Evolutionary conservation across 2,329 filamentous ascomycete genomes (phyloP).

Genomic region (Nectriaceae sp.): DNA sequence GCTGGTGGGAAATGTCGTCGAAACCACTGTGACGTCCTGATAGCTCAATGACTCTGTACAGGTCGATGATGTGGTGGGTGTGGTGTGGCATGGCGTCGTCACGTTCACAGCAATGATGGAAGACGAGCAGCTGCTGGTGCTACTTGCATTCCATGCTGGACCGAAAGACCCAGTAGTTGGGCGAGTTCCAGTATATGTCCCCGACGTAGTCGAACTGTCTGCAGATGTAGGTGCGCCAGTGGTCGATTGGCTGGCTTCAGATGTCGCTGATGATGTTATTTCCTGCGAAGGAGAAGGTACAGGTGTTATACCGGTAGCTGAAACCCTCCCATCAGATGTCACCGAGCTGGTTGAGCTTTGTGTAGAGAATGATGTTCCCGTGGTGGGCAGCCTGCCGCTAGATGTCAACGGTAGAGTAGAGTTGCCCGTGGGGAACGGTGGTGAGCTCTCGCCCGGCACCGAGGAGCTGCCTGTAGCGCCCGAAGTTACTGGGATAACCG

Average conservation of each 20-base stretch:
- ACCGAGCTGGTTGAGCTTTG: constrained; percentile 19
- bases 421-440: constrained; percentile 7
- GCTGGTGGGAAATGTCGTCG: constrained; percentile 5
- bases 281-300: too few species aligned
- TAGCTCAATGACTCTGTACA: constrained; percentile 12
- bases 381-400: too few species aligned
- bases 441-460: constrained; percentile 7
- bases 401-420: too few species aligned
- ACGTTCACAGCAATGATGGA: not conserved
- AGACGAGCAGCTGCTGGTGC: constrained; percentile 6
- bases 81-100: constrained; percentile 14
- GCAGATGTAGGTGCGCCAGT: constrained; percentile 7
- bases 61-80: constrained; percentile 15
- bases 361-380: constrained; percentile 5
- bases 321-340: constrained; percentile 1
- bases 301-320: not conserved
- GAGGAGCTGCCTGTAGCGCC: too few species aligned
- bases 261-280: not conserved
- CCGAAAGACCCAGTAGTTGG: not conserved
- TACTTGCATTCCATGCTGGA: constrained; percentile 4
- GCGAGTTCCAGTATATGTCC: not conserved
- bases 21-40: not conserved
- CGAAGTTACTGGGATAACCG: too few species aligned
- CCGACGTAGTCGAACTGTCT: not conserved
- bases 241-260: not conserved